Evolutionary conservation across 352 stramenopile genomes (phyloP).

Genomic region (Phytophthora pisi): DNA sequence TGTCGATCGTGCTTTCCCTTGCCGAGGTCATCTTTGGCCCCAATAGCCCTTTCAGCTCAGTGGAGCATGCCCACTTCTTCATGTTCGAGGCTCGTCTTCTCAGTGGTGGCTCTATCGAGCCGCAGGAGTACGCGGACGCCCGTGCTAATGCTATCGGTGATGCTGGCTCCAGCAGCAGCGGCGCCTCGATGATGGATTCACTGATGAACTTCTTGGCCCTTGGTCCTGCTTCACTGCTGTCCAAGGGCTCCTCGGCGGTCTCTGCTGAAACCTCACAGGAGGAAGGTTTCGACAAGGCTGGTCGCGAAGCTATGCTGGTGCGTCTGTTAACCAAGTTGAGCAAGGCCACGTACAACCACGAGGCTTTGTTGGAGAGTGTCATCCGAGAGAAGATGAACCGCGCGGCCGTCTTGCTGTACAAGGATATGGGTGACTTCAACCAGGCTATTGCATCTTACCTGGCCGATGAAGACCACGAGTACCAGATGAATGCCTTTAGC

Average conservation of each 20-base stretch:
- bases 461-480: slow-evolving; percentile 81
- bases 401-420: slow-evolving; percentile 82
- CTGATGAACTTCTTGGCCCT: slow-evolving; percentile 89
- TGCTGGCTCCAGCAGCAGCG: slow-evolving; percentile 41
- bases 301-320: slow-evolving; percentile 84
- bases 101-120: slow-evolving; percentile 82
- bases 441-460: slow-evolving; percentile 83
- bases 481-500: slow-evolving; percentile 82
- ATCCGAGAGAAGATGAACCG: slow-evolving; percentile 83
- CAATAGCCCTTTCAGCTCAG: slow-evolving; percentile 69
- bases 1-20: slow-evolving; percentile 86
- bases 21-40: slow-evolving; percentile 81
- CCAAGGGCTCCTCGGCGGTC: slow-evolving; percentile 47
- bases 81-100: slow-evolving; percentile 90
- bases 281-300: slow-evolving; percentile 84
- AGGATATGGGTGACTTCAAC: slow-evolving; percentile 76
- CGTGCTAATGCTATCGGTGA: slow-evolving; percentile 62
- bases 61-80: slow-evolving; percentile 89
- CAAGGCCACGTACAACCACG: slow-evolving; percentile 84
- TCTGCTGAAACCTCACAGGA: slow-evolving; percentile 65
- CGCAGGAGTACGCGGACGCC: slow-evolving; percentile 81
- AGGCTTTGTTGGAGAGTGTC: slow-evolving; percentile 71
- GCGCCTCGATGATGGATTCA: slow-evolving; percentile 85
- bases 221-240: slow-evolving; percentile 68
- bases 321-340: slow-evolving; percentile 84